Conservation (phyloP, 2,329 filamentous ascomycete genomes). For the Trichoderma endophyticum region DNA sequence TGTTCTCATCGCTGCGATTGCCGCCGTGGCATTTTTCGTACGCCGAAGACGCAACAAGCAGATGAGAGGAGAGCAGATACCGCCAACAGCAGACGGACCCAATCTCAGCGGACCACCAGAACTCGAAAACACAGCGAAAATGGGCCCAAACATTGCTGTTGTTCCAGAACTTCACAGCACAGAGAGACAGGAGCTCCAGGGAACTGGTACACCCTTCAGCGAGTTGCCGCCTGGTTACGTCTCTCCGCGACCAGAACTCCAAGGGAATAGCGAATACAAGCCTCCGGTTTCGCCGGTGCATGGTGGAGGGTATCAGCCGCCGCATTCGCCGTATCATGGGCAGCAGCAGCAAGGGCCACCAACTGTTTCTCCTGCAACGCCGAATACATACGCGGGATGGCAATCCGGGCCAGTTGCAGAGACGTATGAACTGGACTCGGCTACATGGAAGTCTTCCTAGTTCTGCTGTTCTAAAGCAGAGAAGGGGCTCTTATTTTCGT, state of each 20-base stretch:
- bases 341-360: conserved; percentile 8
- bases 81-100: conserved; percentile 16
- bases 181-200: conserved; percentile 28
- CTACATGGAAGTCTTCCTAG: neutral
- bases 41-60: conserved; percentile 31
- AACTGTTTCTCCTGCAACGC: conserved; percentile 16
- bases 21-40: conserved; percentile 37
- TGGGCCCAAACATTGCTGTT: conserved; percentile 15
- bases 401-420: conserved; percentile 37
- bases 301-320: conserved; percentile 21
- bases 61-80: conserved; percentile 25
- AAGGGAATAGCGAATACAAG: conserved; percentile 25
- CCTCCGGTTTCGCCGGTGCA: conserved; percentile 20
- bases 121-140: conserved; percentile 26
- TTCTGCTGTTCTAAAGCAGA: neutral
- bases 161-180: conserved; percentile 24
- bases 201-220: conserved; percentile 21
- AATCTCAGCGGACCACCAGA: conserved; percentile 21
- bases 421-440: conserved; percentile 32
- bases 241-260: conserved; percentile 29
- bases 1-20: conserved; percentile 27
- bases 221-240: conserved; percentile 26
- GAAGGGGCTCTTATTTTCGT: neutral
- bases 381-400: conserved; percentile 26
- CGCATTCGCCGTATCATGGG: conserved; percentile 19